Evolutionary conservation across 1,284 basidiomycete genomes (phyloP).

Genomic region (Cerrena zonata): DNA sequence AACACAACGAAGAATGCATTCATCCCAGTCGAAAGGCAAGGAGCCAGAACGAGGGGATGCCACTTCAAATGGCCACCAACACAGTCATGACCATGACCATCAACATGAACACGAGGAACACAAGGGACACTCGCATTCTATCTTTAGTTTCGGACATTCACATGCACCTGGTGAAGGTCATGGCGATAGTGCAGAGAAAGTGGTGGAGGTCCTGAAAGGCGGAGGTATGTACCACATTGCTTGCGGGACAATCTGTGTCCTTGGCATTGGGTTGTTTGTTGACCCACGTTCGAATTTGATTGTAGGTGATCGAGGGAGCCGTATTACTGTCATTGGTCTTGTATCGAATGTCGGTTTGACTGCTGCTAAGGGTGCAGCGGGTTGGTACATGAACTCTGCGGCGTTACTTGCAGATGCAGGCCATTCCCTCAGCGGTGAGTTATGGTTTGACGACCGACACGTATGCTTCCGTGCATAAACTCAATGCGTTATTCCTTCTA

Average conservation of each 20-base stretch:
- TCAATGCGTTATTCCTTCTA: slow-evolving; percentile 21
- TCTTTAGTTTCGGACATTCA: slow-evolving; percentile 47
- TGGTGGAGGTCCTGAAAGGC: slow-evolving; percentile 67
- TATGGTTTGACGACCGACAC: background rate
- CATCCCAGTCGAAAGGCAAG: slow-evolving; percentile 25
- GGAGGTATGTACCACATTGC: slow-evolving; percentile 44
- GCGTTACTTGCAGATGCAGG: slow-evolving; percentile 91
- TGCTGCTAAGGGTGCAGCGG: slow-evolving; percentile 76
- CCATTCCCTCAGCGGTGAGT: slow-evolving; percentile 83
- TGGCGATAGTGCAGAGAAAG: slow-evolving; percentile 61
- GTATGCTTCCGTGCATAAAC: background rate
- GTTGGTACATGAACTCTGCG: slow-evolving; percentile 85
- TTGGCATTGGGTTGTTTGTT: background rate
- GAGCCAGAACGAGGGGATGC: slow-evolving; percentile 16
- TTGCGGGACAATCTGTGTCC: slow-evolving; percentile 1
- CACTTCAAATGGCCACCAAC: slow-evolving; percentile 15
- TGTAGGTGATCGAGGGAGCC: slow-evolving; percentile 72
- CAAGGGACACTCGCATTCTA: slow-evolving; percentile 41
- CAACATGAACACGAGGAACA: slow-evolving; percentile 24
- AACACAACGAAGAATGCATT: slow-evolving; percentile 11
- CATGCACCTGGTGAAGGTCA: slow-evolving; percentile 66
- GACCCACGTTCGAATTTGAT: slow-evolving; percentile 8
- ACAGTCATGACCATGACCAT: slow-evolving; percentile 21
- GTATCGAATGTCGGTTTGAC: slow-evolving; percentile 81
- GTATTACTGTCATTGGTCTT: slow-evolving; percentile 84